Conservation (phyloP, 2,329 filamentous ascomycete species). For the Penicillium glabrum region DNA sequence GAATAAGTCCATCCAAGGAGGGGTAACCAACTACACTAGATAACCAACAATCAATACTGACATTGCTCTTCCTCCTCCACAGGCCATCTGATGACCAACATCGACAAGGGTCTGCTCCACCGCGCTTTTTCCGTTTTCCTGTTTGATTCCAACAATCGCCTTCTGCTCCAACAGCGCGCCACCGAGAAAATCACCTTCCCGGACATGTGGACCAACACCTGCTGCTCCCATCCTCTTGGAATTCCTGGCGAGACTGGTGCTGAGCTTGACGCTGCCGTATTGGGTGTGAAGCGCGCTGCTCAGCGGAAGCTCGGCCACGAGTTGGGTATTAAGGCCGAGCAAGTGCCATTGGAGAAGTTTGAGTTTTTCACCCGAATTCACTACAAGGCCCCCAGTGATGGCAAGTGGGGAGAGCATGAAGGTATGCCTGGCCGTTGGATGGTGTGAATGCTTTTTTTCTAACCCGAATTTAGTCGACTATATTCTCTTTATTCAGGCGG, state of each 20-base stretch:
- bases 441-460: neutral
- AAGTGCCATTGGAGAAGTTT: constrained; percentile 90
- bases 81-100: constrained; percentile 99
- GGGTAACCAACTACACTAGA: constrained; percentile 4
- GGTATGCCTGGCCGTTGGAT: constrained; percentile 57
- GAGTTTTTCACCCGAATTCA: constrained; percentile 94
- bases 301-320: constrained; percentile 94
- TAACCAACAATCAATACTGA: constrained; percentile 10
- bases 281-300: constrained; percentile 87
- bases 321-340: constrained; percentile 82
- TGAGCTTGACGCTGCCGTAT: constrained; percentile 74
- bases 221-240: constrained; percentile 94
- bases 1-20: constrained; percentile 2
- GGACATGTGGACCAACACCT: constrained; percentile 99
- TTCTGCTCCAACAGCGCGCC: constrained; percentile 93
- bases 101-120: constrained; percentile 91
- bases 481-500: constrained; percentile 95
- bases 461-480: constrained; percentile 70
- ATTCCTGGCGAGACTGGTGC: constrained; percentile 88
- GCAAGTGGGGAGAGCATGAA: constrained; percentile 98
- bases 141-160: constrained; percentile 88
- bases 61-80: neutral
- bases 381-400: constrained; percentile 95
- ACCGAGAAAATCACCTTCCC: constrained; percentile 98
- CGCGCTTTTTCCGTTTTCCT: constrained; percentile 97